Evolutionary conservation across 2,329 filamentous ascomycete genomes (phyloP).

Genomic region (Ceratocystis colombiana): DNA sequence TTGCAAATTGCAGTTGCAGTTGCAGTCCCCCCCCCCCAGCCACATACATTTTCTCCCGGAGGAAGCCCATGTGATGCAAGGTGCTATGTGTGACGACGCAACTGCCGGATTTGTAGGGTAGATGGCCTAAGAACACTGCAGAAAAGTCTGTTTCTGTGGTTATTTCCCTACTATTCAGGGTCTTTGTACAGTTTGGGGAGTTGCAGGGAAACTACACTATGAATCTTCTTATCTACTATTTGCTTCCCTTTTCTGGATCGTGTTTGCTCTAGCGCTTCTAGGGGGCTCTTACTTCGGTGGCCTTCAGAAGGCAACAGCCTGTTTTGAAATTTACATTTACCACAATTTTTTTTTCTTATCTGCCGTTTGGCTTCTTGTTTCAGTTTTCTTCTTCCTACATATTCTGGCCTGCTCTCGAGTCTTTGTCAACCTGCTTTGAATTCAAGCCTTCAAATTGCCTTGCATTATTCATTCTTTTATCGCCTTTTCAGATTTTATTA

Average conservation of each 20-base stretch:
- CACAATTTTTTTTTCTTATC: background rate
- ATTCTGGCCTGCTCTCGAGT: background rate
- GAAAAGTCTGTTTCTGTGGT: background rate
- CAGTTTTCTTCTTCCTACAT: background rate
- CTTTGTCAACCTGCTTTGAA: background rate
- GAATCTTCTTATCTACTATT: background rate
- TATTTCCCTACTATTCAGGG: background rate
- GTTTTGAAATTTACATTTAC: background rate
- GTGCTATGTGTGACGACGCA: slow-evolving; percentile 1
- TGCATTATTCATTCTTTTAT: background rate
- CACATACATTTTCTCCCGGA: background rate
- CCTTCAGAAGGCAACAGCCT: background rate
- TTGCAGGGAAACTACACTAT: slow-evolving; percentile 7
- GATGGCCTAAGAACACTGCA: background rate
- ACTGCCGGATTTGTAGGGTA: slow-evolving; percentile 8
- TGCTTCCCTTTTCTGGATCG: slow-evolving; percentile 9
- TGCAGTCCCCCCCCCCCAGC: background rate
- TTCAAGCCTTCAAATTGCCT: background rate
- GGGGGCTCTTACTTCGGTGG: background rate
- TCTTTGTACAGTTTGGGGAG: slow-evolving; percentile 2
- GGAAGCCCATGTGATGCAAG: background rate
- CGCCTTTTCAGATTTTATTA: background rate
- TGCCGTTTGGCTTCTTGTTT: background rate
- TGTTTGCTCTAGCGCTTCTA: background rate
- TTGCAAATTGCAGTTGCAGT: slow-evolving; percentile 14